phyloP scores from a whole-genome alignment of 495 filamentous ascomycete species.

The Hyphodiscus hymeniophilus region DNA sequence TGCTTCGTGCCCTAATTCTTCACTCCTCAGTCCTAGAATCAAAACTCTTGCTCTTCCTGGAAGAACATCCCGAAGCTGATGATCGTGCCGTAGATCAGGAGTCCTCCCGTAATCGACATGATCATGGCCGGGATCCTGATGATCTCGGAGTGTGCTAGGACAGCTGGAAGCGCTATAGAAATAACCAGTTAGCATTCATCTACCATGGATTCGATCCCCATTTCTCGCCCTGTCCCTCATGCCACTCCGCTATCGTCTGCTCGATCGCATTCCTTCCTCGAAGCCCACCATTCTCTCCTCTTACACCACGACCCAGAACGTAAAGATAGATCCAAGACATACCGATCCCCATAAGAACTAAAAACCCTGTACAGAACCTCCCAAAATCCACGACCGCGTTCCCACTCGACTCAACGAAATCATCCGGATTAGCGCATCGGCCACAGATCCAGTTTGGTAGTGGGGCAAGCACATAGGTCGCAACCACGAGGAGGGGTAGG shows the following conservation, averaged over 20 bases:
- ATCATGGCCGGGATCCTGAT: constrained; percentile 82
- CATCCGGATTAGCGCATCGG: constrained; percentile 85
- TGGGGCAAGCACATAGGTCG: constrained; percentile 88
- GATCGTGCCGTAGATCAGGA: constrained; percentile 96
- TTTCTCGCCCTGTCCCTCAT: no score
- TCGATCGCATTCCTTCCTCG: neutral
- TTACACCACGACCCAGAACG: neutral
- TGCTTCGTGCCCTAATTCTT: neutral
- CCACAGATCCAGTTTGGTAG: constrained; percentile 93
- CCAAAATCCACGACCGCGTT: constrained; percentile 84
- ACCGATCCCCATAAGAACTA: constrained; percentile 99
- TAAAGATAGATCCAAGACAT: constrained; percentile 28
- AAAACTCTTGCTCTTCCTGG: constrained; percentile 86
- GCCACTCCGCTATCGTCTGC: neutral
- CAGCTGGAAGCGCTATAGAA: constrained; percentile 75
- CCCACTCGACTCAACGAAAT: constrained; percentile 82
- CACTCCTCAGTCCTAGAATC: neutral
- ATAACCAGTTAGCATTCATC: constrained; percentile 3
- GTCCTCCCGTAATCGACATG: constrained; percentile 88
- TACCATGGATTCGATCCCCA: no score
- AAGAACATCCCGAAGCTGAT: constrained; percentile 98
- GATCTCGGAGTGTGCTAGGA: constrained; percentile 75
- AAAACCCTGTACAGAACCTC: constrained; percentile 86
- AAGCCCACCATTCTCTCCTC: neutral
- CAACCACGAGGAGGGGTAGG: constrained; percentile 89